Evolutionary conservation across 2,329 filamentous ascomycete species (phyloP).

Genomic region (Fusarium haematococcum): DNA sequence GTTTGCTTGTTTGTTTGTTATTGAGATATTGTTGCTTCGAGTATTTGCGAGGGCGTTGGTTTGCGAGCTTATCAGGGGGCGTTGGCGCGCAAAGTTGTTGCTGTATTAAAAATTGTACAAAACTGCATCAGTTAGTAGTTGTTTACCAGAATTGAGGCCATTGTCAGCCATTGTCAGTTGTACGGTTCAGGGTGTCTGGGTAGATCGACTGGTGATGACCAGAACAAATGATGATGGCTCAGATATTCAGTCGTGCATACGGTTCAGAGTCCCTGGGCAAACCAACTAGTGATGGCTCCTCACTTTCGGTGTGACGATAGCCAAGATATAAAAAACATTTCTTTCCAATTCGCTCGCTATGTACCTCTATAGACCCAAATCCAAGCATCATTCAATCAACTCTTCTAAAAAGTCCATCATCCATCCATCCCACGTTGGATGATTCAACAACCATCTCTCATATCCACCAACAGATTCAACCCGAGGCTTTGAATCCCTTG

Average conservation of each 20-base stretch:
- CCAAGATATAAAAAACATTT: constrained; percentile 21
- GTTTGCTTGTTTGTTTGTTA: constrained; percentile 26
- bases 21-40: constrained; percentile 30
- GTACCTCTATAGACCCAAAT: constrained; percentile 38
- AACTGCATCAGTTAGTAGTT: constrained; percentile 19
- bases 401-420: constrained; percentile 24
- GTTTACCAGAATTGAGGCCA: constrained; percentile 20
- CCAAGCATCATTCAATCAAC: constrained; percentile 23
- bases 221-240: not conserved
- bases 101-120: constrained; percentile 22
- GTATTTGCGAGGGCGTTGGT: constrained; percentile 22
- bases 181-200: not conserved
- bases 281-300: too few relatives aligned
- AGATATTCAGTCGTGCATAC: not conserved
- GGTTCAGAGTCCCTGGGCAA: too few relatives aligned
- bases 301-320: too few relatives aligned
- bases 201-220: not conserved
- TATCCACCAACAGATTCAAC: constrained; percentile 3
- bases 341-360: constrained; percentile 38
- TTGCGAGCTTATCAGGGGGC: constrained; percentile 11
- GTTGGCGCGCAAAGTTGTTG: constrained; percentile 4
- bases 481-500: not conserved
- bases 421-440: constrained; percentile 5
- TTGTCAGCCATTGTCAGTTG: not conserved
- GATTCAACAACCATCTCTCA: constrained; percentile 1